phyloP scores from a whole-genome alignment of 2,329 filamentous ascomycete species.

The Epichloe amarillans region DNA sequence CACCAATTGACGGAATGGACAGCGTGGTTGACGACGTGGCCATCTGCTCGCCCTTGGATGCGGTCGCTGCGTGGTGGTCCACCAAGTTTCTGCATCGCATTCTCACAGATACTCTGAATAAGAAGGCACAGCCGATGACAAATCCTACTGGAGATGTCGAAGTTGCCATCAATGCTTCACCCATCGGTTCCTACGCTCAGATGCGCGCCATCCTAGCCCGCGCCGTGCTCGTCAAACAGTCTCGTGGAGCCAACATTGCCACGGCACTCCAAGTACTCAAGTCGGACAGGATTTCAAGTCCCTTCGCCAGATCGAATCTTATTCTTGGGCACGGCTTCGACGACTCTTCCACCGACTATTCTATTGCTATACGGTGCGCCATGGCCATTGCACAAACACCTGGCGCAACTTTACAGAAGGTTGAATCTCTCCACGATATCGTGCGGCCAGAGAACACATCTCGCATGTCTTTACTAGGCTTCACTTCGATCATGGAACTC shows the following conservation, averaged over 20 bases:
- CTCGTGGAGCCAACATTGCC: slow-evolving; percentile 42
- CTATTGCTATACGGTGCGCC: slow-evolving; percentile 44
- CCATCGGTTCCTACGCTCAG: slow-evolving; percentile 62
- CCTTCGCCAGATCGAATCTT: slow-evolving; percentile 18
- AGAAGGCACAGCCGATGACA: slow-evolving; percentile 21
- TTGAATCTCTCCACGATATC: slow-evolving; percentile 36
- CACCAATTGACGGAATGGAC: slow-evolving; percentile 61
- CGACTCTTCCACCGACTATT: slow-evolving; percentile 35
- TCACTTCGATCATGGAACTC: slow-evolving; percentile 43
- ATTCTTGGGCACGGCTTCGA: slow-evolving; percentile 32
- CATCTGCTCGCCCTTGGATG: slow-evolving; percentile 77
- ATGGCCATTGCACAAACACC: slow-evolving; percentile 39
- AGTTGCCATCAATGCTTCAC: slow-evolving; percentile 59
- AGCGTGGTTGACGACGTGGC: slow-evolving; percentile 73
- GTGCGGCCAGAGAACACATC: slow-evolving; percentile 26
- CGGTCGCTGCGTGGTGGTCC: slow-evolving; percentile 84
- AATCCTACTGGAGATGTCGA: slow-evolving; percentile 36
- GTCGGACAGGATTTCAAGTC: slow-evolving; percentile 15
- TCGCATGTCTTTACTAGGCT: slow-evolving; percentile 43
- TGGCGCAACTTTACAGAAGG: slow-evolving; percentile 25
- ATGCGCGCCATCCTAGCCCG: slow-evolving; percentile 45
- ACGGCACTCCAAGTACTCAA: slow-evolving; percentile 38
- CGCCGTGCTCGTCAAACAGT: slow-evolving; percentile 40
- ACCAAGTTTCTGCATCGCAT: slow-evolving; percentile 57
- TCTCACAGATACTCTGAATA: slow-evolving; percentile 49